Evolutionary conservation across 352 stramenopile species (phyloP).

Genomic region (Poterioochromonas sp.): DNA sequence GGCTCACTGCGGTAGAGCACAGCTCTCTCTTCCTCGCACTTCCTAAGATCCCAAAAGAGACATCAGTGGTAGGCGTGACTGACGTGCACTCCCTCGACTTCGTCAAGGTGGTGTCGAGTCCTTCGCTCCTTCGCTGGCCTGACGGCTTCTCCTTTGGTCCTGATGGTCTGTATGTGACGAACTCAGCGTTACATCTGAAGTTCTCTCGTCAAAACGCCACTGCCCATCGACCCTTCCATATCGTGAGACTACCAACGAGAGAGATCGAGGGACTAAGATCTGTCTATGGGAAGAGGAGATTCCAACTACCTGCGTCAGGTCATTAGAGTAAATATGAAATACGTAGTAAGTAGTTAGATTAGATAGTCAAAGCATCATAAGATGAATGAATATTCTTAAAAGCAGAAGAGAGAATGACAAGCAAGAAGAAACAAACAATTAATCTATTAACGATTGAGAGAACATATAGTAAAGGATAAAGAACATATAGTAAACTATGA

Average conservation of each 20-base stretch:
- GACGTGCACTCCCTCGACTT: neutral
- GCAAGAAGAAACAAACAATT: too few relatives aligned
- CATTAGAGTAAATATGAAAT: too few relatives aligned
- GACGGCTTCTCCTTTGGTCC: slow-evolving; percentile 6
- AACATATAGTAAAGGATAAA: too few relatives aligned
- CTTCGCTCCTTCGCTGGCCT: slow-evolving; percentile 10
- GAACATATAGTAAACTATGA: too few relatives aligned
- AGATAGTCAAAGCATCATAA: too few relatives aligned
- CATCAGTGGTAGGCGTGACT: neutral
- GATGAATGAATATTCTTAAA: too few relatives aligned
- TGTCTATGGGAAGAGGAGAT: too few relatives aligned
- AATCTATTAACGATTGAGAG: too few relatives aligned
- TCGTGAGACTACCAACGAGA: neutral
- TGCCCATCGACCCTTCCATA: neutral
- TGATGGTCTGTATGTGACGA: slow-evolving; percentile 25
- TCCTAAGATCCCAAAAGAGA: neutral
- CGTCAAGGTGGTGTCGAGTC: neutral
- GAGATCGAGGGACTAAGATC: too few relatives aligned
- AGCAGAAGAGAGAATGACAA: too few relatives aligned
- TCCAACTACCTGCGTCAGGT: too few relatives aligned
- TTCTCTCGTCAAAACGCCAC: neutral
- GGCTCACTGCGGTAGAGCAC: slow-evolving; percentile 9
- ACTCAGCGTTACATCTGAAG: slow-evolving; percentile 15
- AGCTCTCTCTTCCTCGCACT: neutral
- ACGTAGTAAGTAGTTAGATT: too few relatives aligned